Evolutionary conservation across 2,329 filamentous ascomycete species (phyloP).

Genomic region (Aspergillus fijiensis): DNA sequence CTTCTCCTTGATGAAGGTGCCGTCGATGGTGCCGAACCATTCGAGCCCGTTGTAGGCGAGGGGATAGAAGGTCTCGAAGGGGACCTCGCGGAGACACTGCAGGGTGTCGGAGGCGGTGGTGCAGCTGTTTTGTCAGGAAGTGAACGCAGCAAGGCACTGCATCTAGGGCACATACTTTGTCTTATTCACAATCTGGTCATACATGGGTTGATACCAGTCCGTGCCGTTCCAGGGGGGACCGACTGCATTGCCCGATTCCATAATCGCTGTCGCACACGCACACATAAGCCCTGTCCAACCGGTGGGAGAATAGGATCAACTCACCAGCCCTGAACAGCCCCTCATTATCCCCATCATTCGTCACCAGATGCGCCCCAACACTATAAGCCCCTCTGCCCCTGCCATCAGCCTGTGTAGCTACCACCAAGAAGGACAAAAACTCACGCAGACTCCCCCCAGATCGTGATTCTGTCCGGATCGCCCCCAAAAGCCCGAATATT

Average conservation of each 20-base stretch:
- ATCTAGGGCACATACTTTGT: constrained; percentile 19
- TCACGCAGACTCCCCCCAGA: constrained; percentile 40
- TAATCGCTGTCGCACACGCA: constrained; percentile 24
- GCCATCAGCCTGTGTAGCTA: background rate
- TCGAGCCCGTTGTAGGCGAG: constrained; percentile 28
- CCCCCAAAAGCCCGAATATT: constrained; percentile 37
- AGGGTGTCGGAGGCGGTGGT: constrained; percentile 27
- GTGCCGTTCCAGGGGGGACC: constrained; percentile 35
- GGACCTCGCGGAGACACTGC: constrained; percentile 30
- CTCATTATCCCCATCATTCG: constrained; percentile 31
- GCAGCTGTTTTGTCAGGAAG: constrained; percentile 20
- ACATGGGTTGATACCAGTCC: constrained; percentile 36
- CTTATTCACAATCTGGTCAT: constrained; percentile 29
- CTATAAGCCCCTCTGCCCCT: constrained; percentile 32
- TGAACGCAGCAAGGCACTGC: background rate
- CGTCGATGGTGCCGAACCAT: constrained; percentile 52
- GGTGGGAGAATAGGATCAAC: background rate
- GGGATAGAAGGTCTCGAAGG: constrained; percentile 25
- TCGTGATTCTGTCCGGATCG: constrained; percentile 33
- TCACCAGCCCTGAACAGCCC: constrained; percentile 33
- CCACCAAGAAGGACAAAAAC: background rate
- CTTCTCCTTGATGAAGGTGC: constrained; percentile 55
- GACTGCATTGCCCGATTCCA: constrained; percentile 34
- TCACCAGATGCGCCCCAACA: constrained; percentile 31
- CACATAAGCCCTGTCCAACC: background rate